Evolutionary conservation across 257 asterid species (phyloP).

Genomic region (Pogostemon cablin): DNA sequence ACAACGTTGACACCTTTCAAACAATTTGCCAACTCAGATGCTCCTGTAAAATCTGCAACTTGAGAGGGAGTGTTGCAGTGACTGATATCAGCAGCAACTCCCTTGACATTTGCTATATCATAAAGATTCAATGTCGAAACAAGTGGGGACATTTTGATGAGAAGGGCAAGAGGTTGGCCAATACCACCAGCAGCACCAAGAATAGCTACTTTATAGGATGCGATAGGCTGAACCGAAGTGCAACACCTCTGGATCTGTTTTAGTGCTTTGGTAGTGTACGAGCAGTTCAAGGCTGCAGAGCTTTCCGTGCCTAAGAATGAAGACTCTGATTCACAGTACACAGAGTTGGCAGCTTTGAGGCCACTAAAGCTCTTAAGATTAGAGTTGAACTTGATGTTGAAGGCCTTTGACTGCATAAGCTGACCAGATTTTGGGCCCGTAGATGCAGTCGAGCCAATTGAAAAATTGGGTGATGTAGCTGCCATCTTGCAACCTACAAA

Average conservation of each 20-base stretch:
- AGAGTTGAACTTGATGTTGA: constrained; percentile 48
- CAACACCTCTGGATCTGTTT: constrained; percentile 39
- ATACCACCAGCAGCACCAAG: constrained; percentile 90
- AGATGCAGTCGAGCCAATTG: constrained; percentile 55
- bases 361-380: constrained; percentile 52
- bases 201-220: constrained; percentile 77
- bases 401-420: constrained; percentile 48
- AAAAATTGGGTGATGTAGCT: constrained; percentile 61
- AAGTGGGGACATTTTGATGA: constrained; percentile 85
- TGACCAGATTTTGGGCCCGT: constrained; percentile 45
- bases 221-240: constrained; percentile 59
- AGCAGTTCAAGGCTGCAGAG: constrained; percentile 38
- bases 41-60: constrained; percentile 73
- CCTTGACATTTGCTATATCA: constrained; percentile 83
- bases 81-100: constrained; percentile 86
- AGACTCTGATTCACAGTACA: constrained; percentile 41
- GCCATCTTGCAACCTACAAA: constrained; percentile 69
- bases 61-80: constrained; percentile 88
- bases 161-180: constrained; percentile 81
- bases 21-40: constrained; percentile 59
- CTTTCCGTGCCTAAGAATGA: constrained; percentile 62
- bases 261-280: constrained; percentile 39
- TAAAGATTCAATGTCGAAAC: constrained; percentile 70
- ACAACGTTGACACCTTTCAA: constrained; percentile 72
- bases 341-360: constrained; percentile 49